Evolutionary conservation across 352 stramenopile genomes (phyloP).

Genomic region (Phytopythium helicoides): DNA sequence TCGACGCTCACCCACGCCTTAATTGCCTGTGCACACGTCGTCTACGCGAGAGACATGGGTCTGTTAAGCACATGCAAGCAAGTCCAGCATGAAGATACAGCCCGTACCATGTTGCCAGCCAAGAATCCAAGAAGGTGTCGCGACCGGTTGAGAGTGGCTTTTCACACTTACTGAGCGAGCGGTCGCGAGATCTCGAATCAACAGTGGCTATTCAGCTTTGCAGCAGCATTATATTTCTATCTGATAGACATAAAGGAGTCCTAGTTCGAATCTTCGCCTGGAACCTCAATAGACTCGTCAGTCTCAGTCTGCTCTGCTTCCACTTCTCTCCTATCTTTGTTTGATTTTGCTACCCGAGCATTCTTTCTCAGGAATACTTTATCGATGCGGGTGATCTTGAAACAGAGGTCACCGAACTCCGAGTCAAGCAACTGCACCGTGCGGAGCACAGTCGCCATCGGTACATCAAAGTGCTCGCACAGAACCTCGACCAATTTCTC

Average conservation of each 20-base stretch:
- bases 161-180: too few relatives aligned
- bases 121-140: too few relatives aligned
- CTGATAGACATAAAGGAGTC: too few relatives aligned
- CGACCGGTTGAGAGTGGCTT: too few relatives aligned
- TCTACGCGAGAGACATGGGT: slow-evolving; percentile 35
- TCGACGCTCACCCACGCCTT: slow-evolving; percentile 81
- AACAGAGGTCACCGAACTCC: slow-evolving; percentile 26
- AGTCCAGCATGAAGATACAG: neutral
- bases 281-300: too few relatives aligned
- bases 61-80: neutral
- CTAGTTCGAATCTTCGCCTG: too few relatives aligned
- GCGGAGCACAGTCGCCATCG: slow-evolving; percentile 41
- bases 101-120: too few relatives aligned
- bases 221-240: too few relatives aligned
- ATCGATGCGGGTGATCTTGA: slow-evolving; percentile 21
- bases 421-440: slow-evolving; percentile 26
- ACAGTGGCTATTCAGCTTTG: too few relatives aligned
- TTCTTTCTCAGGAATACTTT: neutral
- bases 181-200: too few relatives aligned
- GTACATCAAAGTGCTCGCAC: slow-evolving; percentile 56
- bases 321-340: too few relatives aligned
- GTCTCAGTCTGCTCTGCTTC: too few relatives aligned
- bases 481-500: slow-evolving; percentile 63
- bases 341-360: neutral
- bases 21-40: slow-evolving; percentile 91